Evolutionary conservation across 371 early-diverging fungal species (phyloP), one percentile per base, ranked within the genome.

Genomic region (Sanchytrium tribonematis): DNA sequence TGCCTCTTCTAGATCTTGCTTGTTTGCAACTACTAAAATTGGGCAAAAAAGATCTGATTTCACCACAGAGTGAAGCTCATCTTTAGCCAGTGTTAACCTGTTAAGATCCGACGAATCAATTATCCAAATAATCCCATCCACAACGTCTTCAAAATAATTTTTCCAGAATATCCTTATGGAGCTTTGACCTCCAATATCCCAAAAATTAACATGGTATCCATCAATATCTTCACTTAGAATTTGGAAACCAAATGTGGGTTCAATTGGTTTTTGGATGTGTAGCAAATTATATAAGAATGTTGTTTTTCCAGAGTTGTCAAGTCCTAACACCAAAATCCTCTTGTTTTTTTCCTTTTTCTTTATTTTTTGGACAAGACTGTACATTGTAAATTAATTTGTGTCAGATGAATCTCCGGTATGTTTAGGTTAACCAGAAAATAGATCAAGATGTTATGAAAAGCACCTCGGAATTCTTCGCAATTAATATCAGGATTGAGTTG

Each of bases 171-270:
- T 87, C 48, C 97, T 83, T 71, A 99, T 92, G 0, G 91, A 86
- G 71, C 86, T 86, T 75, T 99, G 98, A 0, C 99, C 99, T 30
- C 99, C 99, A 29, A 99, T 89, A 78, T 99, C 99, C 90, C 93
- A 89, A 68, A 93, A 78, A 73, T 89, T 88, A 70, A 96, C 77
- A 72, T 82, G 84, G 79, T 82, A 89, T 48, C 12, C 5, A 48
- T 48, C 5, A 48, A 48, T 5, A 12, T 48, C 48, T 48, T 5
- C 48, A 48, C 12, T 12, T 12, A 12, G 48, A 12, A 48, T 48
- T 48, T 48, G 5, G 22, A 48, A 48, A 5, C 48, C 48, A 48
- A 48, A 48, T 48, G 48, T 48, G 5, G 48, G 48, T 48, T 5
- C 5, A 12, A 48, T 48, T 12, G 5, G 12, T 5, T 22, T 22